A percentile compares a stretch with the other conserved stretches of the same genome.
Evolutionary conservation across 495 filamentous ascomycete species (phyloP).

Genomic region (Aspergillus saccharolyticus): DNA sequence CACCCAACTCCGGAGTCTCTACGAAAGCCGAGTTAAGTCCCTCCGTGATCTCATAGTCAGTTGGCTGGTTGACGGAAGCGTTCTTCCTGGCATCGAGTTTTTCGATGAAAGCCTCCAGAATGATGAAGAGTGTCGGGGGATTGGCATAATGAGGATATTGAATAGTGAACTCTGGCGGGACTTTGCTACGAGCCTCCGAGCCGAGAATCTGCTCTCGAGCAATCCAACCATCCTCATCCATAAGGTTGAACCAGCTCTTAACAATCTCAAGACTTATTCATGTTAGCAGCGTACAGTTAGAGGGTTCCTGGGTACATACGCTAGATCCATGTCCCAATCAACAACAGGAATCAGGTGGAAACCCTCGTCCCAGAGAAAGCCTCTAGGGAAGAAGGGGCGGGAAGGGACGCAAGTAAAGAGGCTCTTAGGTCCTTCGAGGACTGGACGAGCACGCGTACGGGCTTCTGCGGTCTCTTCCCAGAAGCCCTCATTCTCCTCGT

Average conservation of each 20-base stretch:
- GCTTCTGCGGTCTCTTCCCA: conserved; percentile 88
- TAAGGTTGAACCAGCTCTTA: conserved; percentile 90
- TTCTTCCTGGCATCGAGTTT: conserved; percentile 52
- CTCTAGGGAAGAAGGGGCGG: conserved; percentile 90
- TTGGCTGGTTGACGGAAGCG: conserved; percentile 18
- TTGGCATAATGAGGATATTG: conserved; percentile 99
- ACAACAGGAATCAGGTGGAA: conserved; percentile 90
- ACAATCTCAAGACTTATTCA: conserved; percentile 71
- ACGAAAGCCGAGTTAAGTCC: conserved; percentile 53
- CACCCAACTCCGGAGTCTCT: conserved; percentile 60
- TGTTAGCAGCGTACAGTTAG: background rate
- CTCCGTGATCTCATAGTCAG: conserved; percentile 24
- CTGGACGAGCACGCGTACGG: conserved; percentile 56
- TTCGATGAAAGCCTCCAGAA: conserved; percentile 75
- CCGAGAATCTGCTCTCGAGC: conserved; percentile 94
- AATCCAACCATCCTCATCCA: conserved; percentile 98
- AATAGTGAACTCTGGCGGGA: conserved; percentile 88
- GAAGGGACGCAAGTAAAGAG: conserved; percentile 93
- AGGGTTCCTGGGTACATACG: conserved; percentile 35
- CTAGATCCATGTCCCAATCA: conserved; percentile 90
- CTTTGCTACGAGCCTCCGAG: conserved; percentile 90
- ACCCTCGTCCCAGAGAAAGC: conserved; percentile 97
- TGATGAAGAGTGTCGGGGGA: conserved; percentile 92
- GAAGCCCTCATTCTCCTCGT: conserved; percentile 95
- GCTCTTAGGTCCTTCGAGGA: conserved; percentile 76